phyloP scores from a whole-genome alignment of 2,329 filamentous ascomycete genomes.

The Xylogone sp. region DNA sequence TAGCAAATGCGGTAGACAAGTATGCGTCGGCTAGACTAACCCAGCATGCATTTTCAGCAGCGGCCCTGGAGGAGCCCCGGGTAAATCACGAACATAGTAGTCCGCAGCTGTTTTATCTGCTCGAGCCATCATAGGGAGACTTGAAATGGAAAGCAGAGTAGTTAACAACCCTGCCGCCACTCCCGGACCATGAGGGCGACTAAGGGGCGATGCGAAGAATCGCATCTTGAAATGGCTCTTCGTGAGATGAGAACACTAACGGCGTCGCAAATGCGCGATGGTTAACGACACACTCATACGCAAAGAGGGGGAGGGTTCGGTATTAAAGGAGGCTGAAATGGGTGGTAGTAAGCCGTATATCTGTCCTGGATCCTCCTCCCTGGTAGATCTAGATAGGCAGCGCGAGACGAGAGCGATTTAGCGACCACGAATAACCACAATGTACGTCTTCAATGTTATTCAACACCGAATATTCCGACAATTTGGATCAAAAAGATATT shows the following conservation, averaged over 20 bases:
- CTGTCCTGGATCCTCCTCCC: background rate
- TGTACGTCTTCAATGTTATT: no score
- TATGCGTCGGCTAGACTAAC: slow-evolving; percentile 48
- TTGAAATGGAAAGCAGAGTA: slow-evolving; percentile 39
- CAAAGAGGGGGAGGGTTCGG: background rate
- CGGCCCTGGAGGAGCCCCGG: slow-evolving; percentile 75
- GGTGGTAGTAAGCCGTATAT: background rate
- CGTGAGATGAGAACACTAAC: background rate
- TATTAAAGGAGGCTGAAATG: background rate
- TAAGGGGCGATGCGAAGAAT: slow-evolving; percentile 14
- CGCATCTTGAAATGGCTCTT: slow-evolving; percentile 19
- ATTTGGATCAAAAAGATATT: no score
- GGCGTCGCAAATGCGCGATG: background rate
- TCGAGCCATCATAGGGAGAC: slow-evolving; percentile 33
- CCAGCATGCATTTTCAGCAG: slow-evolving; percentile 97
- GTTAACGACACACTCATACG: background rate
- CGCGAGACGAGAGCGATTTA: background rate
- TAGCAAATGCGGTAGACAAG: slow-evolving; percentile 2
- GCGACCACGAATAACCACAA: background rate
- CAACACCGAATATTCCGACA: no score
- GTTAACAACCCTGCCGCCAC: slow-evolving; percentile 12
- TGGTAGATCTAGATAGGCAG: background rate
- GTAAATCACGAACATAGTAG: slow-evolving; percentile 83
- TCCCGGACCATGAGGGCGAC: slow-evolving; percentile 5
- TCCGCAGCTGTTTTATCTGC: slow-evolving; percentile 67